Percentiles rank a stretch among this genome's conserved stretches.
These are phyloP conservation scores for Martensiomyces pterosporus DNA, from an alignment of 192 early-diverging fungal species.

Conservation along the genomic window DNA sequence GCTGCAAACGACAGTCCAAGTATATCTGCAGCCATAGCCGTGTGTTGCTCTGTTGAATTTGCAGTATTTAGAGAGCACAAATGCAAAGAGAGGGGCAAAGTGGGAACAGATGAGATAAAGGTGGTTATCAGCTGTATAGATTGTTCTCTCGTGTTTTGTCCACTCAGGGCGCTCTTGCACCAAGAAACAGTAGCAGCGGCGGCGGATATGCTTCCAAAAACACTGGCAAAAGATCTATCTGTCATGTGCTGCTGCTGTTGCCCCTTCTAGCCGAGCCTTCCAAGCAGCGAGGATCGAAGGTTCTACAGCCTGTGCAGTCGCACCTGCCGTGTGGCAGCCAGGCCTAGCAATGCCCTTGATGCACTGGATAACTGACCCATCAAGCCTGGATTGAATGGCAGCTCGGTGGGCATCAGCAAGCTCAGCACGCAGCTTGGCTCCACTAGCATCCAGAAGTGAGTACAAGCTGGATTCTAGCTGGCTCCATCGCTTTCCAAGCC, in stretches of 20 bases:
- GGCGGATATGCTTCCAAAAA: background rate
- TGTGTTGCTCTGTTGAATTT: too few species aligned
- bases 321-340: too few species aligned
- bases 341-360: slow-evolving; percentile 1
- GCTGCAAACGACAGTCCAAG: slow-evolving; percentile 26
- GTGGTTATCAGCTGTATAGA: too few species aligned
- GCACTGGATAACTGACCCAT: slow-evolving; percentile 12
- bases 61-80: slow-evolving; percentile 3
- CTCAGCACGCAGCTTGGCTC: slow-evolving; percentile 10
- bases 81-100: background rate
- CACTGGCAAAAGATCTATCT: background rate
- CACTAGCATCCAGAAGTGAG: slow-evolving; percentile 16
- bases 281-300: slow-evolving; percentile 16
- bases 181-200: too few species aligned
- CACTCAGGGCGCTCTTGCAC: too few species aligned
- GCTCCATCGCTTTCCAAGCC: slow-evolving; percentile 36
- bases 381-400: slow-evolving; percentile 18
- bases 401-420: slow-evolving; percentile 7
- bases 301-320: too few species aligned
- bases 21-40: slow-evolving; percentile 29
- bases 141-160: too few species aligned
- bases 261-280: slow-evolving; percentile 21
- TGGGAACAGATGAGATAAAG: too few species aligned
- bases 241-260: background rate
- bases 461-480: slow-evolving; percentile 16